phyloP scores from a whole-genome alignment of 2,329 filamentous ascomycete genomes.

The Bipolaris oryzae region DNA sequence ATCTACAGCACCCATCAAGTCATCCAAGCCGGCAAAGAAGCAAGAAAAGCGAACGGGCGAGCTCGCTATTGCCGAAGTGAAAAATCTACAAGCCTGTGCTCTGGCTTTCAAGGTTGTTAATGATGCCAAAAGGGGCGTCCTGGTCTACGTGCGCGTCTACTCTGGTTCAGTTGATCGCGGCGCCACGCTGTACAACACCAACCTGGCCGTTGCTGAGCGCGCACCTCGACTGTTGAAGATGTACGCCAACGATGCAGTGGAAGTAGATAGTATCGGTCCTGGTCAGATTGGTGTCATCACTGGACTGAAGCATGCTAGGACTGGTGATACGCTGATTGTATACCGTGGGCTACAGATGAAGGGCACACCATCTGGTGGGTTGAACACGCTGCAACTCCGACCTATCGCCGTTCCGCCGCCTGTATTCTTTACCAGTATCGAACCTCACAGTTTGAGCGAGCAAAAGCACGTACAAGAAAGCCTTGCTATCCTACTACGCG shows the following conservation, averaged over 20 bases:
- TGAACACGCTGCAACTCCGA: constrained; percentile 79
- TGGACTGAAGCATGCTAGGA: constrained; percentile 88
- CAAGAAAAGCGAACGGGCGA: constrained; percentile 11
- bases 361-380: constrained; percentile 68
- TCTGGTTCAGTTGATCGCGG: constrained; percentile 79
- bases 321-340: constrained; percentile 87
- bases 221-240: constrained; percentile 85
- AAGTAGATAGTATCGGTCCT: constrained; percentile 77
- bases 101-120: constrained; percentile 92
- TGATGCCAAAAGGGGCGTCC: constrained; percentile 80
- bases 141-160: constrained; percentile 93
- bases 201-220: constrained; percentile 76
- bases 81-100: constrained; percentile 71
- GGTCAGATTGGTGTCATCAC: constrained; percentile 95
- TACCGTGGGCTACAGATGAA: constrained; percentile 67
- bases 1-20: constrained; percentile 26
- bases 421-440: constrained; percentile 95
- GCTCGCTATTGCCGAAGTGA: constrained; percentile 46
- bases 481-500: constrained; percentile 77
- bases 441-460: constrained; percentile 76
- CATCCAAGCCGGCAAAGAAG: constrained; percentile 20
- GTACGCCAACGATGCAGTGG: constrained; percentile 84
- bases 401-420: constrained; percentile 90
- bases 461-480: constrained; percentile 80
- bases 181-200: constrained; percentile 83